Conservation (phyloP, 1,284 basidiomycete species). For the Volvariella surrecta region DNA sequence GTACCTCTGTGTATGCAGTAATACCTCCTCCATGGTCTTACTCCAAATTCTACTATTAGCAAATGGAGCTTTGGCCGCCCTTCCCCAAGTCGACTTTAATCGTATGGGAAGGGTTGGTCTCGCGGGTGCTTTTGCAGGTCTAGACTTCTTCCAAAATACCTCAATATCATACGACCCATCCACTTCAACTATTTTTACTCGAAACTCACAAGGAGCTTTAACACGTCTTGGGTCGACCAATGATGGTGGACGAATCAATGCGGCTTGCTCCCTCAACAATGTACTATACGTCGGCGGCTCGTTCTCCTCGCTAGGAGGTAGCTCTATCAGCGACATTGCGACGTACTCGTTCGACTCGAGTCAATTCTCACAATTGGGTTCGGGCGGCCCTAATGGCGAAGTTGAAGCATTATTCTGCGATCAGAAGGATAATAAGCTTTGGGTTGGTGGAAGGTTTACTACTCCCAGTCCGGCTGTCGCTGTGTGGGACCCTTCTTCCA, state of each 20-base stretch:
- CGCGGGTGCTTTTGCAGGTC: slow-evolving; percentile 78
- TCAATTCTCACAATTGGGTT: slow-evolving; percentile 52
- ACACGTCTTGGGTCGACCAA: slow-evolving; percentile 62
- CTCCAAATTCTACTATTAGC: slow-evolving; percentile 18
- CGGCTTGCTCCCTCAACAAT: slow-evolving; percentile 56
- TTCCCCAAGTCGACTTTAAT: slow-evolving; percentile 82
- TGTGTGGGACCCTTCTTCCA: slow-evolving; percentile 61
- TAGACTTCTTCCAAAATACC: slow-evolving; percentile 66
- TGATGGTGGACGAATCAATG: slow-evolving; percentile 54
- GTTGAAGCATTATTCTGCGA: slow-evolving; percentile 84
- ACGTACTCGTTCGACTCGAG: slow-evolving; percentile 58
- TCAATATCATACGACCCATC: slow-evolving; percentile 56
- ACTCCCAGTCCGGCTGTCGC: slow-evolving; percentile 70
- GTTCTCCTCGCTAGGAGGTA: slow-evolving; percentile 60
- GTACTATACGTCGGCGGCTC: slow-evolving; percentile 70
- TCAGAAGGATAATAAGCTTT: slow-evolving; percentile 57
- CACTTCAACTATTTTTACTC: slow-evolving; percentile 62
- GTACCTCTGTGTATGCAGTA: slow-evolving; percentile 2
- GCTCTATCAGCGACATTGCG: slow-evolving; percentile 58
- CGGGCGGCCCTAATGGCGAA: slow-evolving; percentile 58
- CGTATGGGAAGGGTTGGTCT: slow-evolving; percentile 87
- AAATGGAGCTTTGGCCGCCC: slow-evolving; percentile 40
- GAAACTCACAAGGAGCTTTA: slow-evolving; percentile 54
- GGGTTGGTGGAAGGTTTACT: slow-evolving; percentile 82
- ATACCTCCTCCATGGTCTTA: slow-evolving; percentile 15